Evolutionary conservation across 2,329 filamentous ascomycete genomes (phyloP), one percentile per base, ranked within the genome.

Genomic region (Aplosporella prunicola): DNA sequence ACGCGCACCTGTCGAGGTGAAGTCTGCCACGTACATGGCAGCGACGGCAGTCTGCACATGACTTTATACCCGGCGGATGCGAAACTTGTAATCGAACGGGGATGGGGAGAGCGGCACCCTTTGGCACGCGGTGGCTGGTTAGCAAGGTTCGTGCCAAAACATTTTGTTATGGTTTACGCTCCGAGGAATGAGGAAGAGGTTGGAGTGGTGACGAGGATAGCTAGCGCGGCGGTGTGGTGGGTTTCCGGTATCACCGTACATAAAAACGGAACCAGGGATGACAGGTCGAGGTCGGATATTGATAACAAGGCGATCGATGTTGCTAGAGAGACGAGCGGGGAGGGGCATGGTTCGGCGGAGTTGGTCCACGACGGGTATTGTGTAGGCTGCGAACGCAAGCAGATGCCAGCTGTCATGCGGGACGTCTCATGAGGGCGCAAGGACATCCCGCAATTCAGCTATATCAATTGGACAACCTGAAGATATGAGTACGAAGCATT

Each of bases 91-190:
- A 62, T 93, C 16, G 71, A 78, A 47, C 77, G 76, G 44, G 82
- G 84, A 2, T 93, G 86, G 85, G 87, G 81, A 1, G 78, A 93
- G 62, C 51, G 72, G 14, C 74, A 78, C 60, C 72, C 72, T 5
- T 48, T 87, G 38, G 78, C 82, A 6, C 73, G 75, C 50, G 78
- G 76, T 37, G 74, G 76, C 28, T 78, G 74, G 66, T 71, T 79
- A 45, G 67, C 68, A 43, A 71, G 76, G 51, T 82, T 82, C 34
- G 77, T 91, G 39, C 82, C 84, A 0, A 63, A 69, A 3, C 79
- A 81, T 27, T 93, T 93, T 57, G 67, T 85, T 40, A 78, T 93
- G 76, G 68, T 93, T 4, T 93, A 93, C 61, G 82, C 85, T 13
- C 85, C 86, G 2, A 65, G 82, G 50, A 69, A 78, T 45, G 69